Base-by-base conservation (phyloP, 2,329 filamentous ascomycete species). In the Sarocladium oryzae region DNA sequence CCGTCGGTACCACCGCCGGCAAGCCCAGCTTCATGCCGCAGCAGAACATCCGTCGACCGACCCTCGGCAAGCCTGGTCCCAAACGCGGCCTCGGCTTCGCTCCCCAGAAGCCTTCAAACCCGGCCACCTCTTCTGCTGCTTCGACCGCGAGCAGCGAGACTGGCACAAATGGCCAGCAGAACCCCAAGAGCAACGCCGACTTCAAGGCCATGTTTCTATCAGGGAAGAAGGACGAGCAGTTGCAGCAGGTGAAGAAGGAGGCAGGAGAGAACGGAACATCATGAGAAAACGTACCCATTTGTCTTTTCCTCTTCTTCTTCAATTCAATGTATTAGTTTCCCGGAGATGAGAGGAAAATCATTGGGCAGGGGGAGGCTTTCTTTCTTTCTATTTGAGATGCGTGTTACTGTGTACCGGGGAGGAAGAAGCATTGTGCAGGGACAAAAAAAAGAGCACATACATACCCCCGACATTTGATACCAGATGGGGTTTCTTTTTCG, bases 121-220 rank as follows among this genome's bases (percentile, higher is more conserved):
- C n/a, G n/a, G n/a, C n/a, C n/a, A n/a, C n/a, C n/a, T n/a, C n/a
- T n/a, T n/a, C 52, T 11, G 53, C 54, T 13, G 51, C 54, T 7
- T 49, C 50, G 2, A 23, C 26, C 13, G 21, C 40, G 6, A 36
- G 24, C 9, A 40, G 16, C 16, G 38, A 32, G 7, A 40, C 9
- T 48, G 51, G 56, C 48, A 46, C 18, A 10, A 60, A 61, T 8
- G 51, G 56, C 18, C 51, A 55, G 2, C 57, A 65, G 46, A 57
- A 64, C 16, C 64, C 62, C 56, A 80, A 77, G 67, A 79, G 70
- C 58, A 81, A 81, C 62, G 75, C 76, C 2, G 78, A 81, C 59
- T 81, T 81, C 57, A 80, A 76, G 62, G 74, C 76, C n/a, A 65
- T 78, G 60, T 72, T 78, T 50, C 58, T 77, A 7, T 57, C 58